phyloP scores from a whole-genome alignment of 2,329 filamentous ascomycete genomes.

The Fusarium sp. region DNA sequence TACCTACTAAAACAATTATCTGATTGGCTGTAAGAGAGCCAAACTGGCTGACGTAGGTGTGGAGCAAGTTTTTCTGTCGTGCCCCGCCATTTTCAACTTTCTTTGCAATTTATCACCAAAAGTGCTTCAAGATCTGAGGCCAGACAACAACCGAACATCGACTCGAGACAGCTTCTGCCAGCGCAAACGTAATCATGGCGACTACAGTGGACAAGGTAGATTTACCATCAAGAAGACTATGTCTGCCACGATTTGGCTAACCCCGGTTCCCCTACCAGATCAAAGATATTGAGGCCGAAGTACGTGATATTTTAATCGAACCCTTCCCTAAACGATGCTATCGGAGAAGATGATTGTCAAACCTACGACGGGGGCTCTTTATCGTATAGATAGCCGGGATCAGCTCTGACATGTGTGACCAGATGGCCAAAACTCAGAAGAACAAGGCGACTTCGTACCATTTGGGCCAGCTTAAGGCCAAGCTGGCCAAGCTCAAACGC shows the following conservation, averaged over 20 bases:
- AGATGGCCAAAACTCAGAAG: slow-evolving; percentile 98
- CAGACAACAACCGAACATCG: slow-evolving; percentile 16
- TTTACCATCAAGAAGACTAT: neutral
- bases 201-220: slow-evolving; percentile 94
- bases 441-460: slow-evolving; percentile 96
- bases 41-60: slow-evolving; percentile 44
- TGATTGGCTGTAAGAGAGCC: slow-evolving; percentile 21
- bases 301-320: slow-evolving; percentile 56
- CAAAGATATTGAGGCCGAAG: slow-evolving; percentile 95
- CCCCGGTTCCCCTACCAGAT: slow-evolving; percentile 67
- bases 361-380: neutral
- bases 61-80: slow-evolving; percentile 45
- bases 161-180: slow-evolving; percentile 14
- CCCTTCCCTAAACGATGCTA: slow-evolving; percentile 15
- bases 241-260: slow-evolving; percentile 45
- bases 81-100: slow-evolving; percentile 49
- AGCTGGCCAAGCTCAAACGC: slow-evolving; percentile 96
- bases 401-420: slow-evolving; percentile 34
- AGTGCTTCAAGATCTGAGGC: slow-evolving; percentile 31
- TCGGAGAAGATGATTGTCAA: slow-evolving; percentile 10
- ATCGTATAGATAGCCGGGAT: neutral
- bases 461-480: slow-evolving; percentile 95
- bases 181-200: slow-evolving; percentile 72
- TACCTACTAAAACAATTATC: neutral
- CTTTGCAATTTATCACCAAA: slow-evolving; percentile 39